Conservation (phyloP, 2,329 filamentous ascomycete species). For the Aspergillus amoenus region DNA sequence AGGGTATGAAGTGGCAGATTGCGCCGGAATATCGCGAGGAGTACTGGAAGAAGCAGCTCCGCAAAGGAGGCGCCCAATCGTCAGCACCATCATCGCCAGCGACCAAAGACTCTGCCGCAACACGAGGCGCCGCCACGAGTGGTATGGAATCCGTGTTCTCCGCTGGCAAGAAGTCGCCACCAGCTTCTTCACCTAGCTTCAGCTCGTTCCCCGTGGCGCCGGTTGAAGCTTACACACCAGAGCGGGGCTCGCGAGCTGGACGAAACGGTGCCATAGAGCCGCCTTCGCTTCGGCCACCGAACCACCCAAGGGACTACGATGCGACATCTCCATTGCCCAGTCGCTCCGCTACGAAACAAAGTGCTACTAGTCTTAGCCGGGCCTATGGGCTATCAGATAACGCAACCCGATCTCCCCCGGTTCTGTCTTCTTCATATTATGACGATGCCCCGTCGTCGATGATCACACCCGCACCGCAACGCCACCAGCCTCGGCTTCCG, state of each 20-base stretch:
- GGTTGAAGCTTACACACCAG: conserved; percentile 49
- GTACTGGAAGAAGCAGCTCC: conserved; percentile 69
- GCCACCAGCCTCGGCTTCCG: conserved; percentile 49
- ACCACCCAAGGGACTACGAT: conserved; percentile 37
- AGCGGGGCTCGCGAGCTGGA: conserved; percentile 42
- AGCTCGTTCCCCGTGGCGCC: conserved; percentile 43
- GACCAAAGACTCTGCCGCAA: conserved; percentile 41
- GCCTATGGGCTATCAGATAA: conserved; percentile 43
- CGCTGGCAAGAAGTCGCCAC: conserved; percentile 38
- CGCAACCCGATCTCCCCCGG: conserved; percentile 44
- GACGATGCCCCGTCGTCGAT: conserved; percentile 48
- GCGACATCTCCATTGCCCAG: conserved; percentile 45
- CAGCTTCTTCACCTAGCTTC: conserved; percentile 41
- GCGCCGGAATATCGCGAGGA: conserved; percentile 80
- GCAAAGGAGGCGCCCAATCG: conserved; percentile 45
- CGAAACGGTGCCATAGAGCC: conserved; percentile 28
- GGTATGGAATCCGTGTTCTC: conserved; percentile 43
- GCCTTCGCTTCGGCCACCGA: conserved; percentile 31
- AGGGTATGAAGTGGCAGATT: conserved; percentile 99
- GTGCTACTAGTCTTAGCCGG: conserved; percentile 30
- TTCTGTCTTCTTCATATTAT: conserved; percentile 50
- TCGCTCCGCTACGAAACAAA: conserved; percentile 29
- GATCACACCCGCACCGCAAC: conserved; percentile 50
- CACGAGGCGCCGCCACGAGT: conserved; percentile 31
- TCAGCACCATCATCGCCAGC: conserved; percentile 48